Evolutionary conservation across 352 stramenopile genomes (phyloP).

Genomic region (Peronospora tabacina): DNA sequence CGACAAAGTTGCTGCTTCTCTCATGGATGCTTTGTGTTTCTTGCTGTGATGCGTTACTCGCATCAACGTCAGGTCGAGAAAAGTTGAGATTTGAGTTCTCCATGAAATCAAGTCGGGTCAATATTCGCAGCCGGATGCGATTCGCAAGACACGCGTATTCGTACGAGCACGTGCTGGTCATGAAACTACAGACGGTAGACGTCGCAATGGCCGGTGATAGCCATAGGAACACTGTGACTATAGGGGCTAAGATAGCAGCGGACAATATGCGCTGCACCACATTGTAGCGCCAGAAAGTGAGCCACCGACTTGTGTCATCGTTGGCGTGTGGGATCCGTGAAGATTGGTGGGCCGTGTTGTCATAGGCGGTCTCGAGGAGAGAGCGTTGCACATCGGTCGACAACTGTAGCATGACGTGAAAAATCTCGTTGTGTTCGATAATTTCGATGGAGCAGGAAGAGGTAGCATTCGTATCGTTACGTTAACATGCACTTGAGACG

Average conservation of each 20-base stretch:
- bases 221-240: conserved; percentile 70
- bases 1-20: conserved; percentile 16
- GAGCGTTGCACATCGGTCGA: conserved; percentile 17
- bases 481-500: not conserved
- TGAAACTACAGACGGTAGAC: conserved; percentile 55
- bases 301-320: conserved; percentile 5
- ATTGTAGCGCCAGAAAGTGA: conserved; percentile 35
- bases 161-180: conserved; percentile 57
- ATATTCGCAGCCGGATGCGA: conserved; percentile 47
- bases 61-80: not conserved
- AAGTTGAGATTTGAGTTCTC: conserved; percentile 15
- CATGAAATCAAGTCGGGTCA: conserved; percentile 27
- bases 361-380: conserved; percentile 13
- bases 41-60: conserved; percentile 7
- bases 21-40: conserved; percentile 15
- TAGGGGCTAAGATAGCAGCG: conserved; percentile 44
- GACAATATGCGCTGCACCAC: conserved; percentile 60
- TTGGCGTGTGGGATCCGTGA: not conserved
- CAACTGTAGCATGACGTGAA: conserved; percentile 18
- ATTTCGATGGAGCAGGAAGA: not conserved
- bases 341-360: not conserved
- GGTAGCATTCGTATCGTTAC: not conserved
- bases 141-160: conserved; percentile 70
- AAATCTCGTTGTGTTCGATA: conserved; percentile 1
- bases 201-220: conserved; percentile 59